These are phyloP conservation scores for Colletotrichum tropicale DNA, from an alignment of 2,329 filamentous ascomycete species.

Conservation along the genomic window DNA sequence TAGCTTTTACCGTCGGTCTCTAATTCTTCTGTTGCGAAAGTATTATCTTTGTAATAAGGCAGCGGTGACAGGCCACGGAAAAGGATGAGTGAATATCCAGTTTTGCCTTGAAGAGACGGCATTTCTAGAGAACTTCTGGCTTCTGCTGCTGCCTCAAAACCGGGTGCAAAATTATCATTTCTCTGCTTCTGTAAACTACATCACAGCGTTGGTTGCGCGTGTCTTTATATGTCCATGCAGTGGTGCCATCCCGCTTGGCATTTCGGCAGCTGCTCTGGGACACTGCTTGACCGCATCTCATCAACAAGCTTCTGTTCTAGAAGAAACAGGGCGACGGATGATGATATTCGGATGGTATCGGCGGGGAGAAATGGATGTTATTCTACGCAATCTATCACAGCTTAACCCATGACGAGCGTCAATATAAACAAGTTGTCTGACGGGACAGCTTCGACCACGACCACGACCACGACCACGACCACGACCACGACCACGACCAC, in stretches of 20 bases:
- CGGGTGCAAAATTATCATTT: neutral
- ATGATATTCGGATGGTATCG: neutral
- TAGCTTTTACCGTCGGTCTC: neutral
- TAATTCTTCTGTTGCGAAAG: neutral
- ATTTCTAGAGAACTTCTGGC: neutral
- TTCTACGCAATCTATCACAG: neutral
- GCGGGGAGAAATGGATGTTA: neutral
- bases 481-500: too few species aligned
- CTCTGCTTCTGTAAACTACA: neutral
- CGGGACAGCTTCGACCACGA: neutral
- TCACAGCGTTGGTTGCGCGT: neutral
- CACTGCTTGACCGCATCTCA: fast-evolving
- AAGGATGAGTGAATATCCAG: neutral
- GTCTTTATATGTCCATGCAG: neutral
- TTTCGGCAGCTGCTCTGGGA: neutral
- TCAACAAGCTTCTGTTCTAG: neutral
- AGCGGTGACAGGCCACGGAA: neutral
- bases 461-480: too few species aligned
- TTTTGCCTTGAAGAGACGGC: neutral
- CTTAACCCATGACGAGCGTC: neutral
- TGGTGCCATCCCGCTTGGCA: neutral
- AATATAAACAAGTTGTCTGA: neutral
- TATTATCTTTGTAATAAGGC: fast-evolving
- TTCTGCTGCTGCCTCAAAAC: neutral
- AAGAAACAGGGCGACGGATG: neutral